phyloP scores from a whole-genome alignment of 73 alveolate genomes.

The Paramecium primaurelia region DNA sequence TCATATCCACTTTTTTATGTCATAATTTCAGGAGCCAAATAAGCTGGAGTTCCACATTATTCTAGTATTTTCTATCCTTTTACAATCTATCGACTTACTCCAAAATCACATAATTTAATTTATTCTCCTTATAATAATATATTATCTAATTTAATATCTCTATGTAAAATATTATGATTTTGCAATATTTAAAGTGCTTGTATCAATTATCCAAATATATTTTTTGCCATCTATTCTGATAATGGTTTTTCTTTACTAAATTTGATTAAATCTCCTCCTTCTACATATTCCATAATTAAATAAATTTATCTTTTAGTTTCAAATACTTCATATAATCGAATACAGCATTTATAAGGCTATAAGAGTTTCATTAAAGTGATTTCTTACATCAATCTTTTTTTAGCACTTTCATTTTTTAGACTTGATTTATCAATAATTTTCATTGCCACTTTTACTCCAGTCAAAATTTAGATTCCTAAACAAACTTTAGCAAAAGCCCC shows the following conservation, averaged over 20 bases:
- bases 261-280: slow-evolving; percentile 93
- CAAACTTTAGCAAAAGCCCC: slow-evolving; percentile 98
- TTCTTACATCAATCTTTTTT: slow-evolving; percentile 85
- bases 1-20: slow-evolving; percentile 90
- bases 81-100: slow-evolving; percentile 84
- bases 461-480: slow-evolving; percentile 89
- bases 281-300: slow-evolving; percentile 89
- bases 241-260: slow-evolving; percentile 88
- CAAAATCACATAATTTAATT: slow-evolving; percentile 95
- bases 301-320: slow-evolving; percentile 90
- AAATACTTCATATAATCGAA: slow-evolving; percentile 84
- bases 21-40: slow-evolving; percentile 98
- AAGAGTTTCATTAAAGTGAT: slow-evolving; percentile 54
- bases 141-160: slow-evolving; percentile 97
- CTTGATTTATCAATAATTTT: slow-evolving; percentile 92
- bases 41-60: slow-evolving; percentile 99
- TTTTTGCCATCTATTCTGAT: slow-evolving; percentile 84
- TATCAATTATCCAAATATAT: slow-evolving; percentile 85
- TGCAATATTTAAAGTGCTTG: slow-evolving; percentile 84
- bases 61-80: slow-evolving; percentile 87
- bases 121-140: slow-evolving; percentile 87
- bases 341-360: slow-evolving; percentile 66
- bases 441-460: slow-evolving; percentile 97
- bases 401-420: slow-evolving; percentile 90
- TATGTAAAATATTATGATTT: slow-evolving; percentile 82